Evolutionary conservation across 129 eudicot genomes (phyloP).

Genomic region (Lactuca saligna): DNA sequence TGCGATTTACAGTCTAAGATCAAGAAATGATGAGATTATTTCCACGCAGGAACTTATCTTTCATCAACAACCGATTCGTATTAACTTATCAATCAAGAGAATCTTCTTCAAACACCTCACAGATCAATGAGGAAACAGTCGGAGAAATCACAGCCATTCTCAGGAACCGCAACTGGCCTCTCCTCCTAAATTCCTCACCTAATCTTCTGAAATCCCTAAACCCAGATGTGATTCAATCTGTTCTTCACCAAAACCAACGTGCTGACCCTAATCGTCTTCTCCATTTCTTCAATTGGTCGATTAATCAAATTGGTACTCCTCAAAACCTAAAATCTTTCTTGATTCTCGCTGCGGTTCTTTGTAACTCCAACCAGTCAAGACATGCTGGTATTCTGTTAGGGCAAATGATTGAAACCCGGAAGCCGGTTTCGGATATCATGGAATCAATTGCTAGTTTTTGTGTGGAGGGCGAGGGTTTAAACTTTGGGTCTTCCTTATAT

Average conservation of each 20-base stretch:
- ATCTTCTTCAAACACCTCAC: conserved; percentile 20
- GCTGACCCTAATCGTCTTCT: conserved; percentile 58
- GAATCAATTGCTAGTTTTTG: conserved; percentile 44
- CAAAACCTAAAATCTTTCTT: conserved; percentile 55
- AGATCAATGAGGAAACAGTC: conserved; percentile 35
- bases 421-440: conserved; percentile 41
- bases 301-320: conserved; percentile 54
- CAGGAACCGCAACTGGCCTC: conserved; percentile 56
- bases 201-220: conserved; percentile 42
- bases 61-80: conserved; percentile 27
- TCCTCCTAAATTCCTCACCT: conserved; percentile 53
- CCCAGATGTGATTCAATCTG: conserved; percentile 66
- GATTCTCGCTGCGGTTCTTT: conserved; percentile 44
- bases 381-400: conserved; percentile 47
- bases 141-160: conserved; percentile 57
- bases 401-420: conserved; percentile 45
- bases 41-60: conserved; percentile 1
- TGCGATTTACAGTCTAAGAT: conserved; percentile 17
- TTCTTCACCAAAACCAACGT: conserved; percentile 46
- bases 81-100: conserved; percentile 21
- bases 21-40: conserved; percentile 30
- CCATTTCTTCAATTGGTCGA: conserved; percentile 76
- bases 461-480: conserved; percentile 26
- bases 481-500: conserved; percentile 36
- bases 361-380: conserved; percentile 41